Evolutionary conservation across 2,329 filamentous ascomycete species (phyloP).

Genomic region (Fusarium heterosporum): DNA sequence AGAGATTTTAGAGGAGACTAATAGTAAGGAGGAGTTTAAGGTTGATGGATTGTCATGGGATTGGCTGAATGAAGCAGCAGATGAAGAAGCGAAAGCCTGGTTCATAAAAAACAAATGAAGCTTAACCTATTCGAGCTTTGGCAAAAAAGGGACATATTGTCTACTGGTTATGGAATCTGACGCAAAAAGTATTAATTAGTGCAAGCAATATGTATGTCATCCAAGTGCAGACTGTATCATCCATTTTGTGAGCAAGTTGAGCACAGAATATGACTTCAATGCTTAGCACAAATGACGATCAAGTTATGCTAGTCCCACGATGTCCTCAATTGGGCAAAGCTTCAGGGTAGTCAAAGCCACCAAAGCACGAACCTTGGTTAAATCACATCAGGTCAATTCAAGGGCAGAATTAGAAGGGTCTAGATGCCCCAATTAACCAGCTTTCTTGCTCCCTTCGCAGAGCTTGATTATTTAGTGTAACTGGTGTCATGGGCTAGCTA

Average conservation of each 20-base stretch:
- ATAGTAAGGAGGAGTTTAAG: no score
- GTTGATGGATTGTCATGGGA: no score
- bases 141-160: neutral
- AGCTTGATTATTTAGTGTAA: constrained; percentile 1
- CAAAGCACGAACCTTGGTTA: neutral
- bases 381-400: neutral
- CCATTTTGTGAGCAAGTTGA: no score
- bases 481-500: neutral
- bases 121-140: neutral
- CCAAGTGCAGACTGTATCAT: no score
- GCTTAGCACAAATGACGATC: no score
- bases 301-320: no score
- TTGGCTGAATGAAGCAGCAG: no score
- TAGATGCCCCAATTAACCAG: neutral
- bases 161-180: neutral
- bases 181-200: neutral
- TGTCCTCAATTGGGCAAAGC: neutral
- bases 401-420: neutral
- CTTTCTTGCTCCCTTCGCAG: neutral
- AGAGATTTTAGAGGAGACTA: no score
- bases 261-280: no score
- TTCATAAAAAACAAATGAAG: no score
- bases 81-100: no score
- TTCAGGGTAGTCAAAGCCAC: neutral
- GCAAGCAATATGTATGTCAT: no score